Evolutionary conservation across 345 rosid species (phyloP).

Genomic region (Noccaea caerulescens): DNA sequence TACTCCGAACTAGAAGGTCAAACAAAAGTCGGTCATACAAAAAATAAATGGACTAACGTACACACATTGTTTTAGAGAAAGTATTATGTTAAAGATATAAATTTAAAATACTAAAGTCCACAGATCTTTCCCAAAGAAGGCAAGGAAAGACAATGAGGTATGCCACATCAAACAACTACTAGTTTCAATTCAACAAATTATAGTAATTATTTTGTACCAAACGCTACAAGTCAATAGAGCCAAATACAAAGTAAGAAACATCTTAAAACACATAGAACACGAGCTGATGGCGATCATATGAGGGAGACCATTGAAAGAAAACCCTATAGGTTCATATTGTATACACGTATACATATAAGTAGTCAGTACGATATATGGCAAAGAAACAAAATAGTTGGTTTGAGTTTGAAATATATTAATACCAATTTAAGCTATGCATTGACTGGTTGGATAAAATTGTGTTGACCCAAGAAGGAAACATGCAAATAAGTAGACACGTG

Average conservation of each 20-base stretch:
- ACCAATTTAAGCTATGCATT: constrained; percentile 25
- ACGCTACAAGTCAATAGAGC: background rate
- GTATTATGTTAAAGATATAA: background rate
- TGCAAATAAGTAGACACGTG: constrained; percentile 32
- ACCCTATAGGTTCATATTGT: background rate
- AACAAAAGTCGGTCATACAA: background rate
- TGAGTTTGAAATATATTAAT: background rate
- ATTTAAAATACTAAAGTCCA: background rate
- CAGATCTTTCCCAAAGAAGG: background rate
- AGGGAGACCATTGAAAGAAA: background rate
- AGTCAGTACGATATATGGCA: background rate
- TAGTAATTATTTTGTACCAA: background rate
- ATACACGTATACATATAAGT: background rate
- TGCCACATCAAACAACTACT: background rate
- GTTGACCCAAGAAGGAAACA: constrained; percentile 33
- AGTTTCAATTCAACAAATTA: no score
- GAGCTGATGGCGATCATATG: background rate
- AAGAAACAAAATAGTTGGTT: background rate
- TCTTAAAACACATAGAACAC: background rate
- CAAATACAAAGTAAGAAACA: background rate
- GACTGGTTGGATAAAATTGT: constrained; percentile 18
- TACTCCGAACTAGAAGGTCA: constrained; percentile 2
- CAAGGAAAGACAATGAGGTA: background rate
- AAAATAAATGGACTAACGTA: background rate
- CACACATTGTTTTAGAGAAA: background rate